Evolutionary conservation across 2,329 filamentous ascomycete genomes (phyloP), one percentile per base, ranked within the genome.

Genomic region (Clarireedia monteithiana): DNA sequence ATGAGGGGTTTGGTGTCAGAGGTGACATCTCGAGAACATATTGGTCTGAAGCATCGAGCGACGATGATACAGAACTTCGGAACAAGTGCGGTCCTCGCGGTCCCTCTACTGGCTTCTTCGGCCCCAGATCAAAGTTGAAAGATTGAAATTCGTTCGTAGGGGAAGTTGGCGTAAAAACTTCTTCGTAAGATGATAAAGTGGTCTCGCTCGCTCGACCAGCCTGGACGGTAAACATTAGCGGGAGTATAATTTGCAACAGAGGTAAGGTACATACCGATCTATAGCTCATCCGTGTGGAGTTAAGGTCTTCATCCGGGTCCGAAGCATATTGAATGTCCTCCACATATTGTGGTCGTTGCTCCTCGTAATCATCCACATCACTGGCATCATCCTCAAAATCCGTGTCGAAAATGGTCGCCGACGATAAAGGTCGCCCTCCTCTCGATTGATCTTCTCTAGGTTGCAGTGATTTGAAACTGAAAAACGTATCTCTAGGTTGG

Each of bases 11-110:
- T 34, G 88, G 83, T 24, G 89, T 84, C 62, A 90, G 72, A 17
- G 88, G 88, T 23, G 88, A 91, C 70, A 92, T 77, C 24, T 85
- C 83, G 52, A 92, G 74, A 60, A 79, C 75, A 64, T 62, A 66
- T 51, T 79, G 76, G 12, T 63, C 79, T 73, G 58, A 78, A 75
- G 62, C 80, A 75, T 57, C 72, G 65, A 57, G 72, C 67, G 84
- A 80, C 34, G 81, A 78, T 53, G 77, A 71, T 57, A 82, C 77
- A 20, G 87, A 90, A 58, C 79, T 80, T 62, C 88, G 83, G 72
- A 96, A 96, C 15, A 96, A 79, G 73, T 96, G 91, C 9, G 91
- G 91, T 1, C 91, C 91, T 62, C 80, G 81, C 2, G 91, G 91
- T 0, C 91, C 91, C 68, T 90, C 80, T 6, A 92, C 84, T 34